Evolutionary conservation across 257 asterid species (phyloP).

Genomic region (Rauvolfia tetraphylla): DNA sequence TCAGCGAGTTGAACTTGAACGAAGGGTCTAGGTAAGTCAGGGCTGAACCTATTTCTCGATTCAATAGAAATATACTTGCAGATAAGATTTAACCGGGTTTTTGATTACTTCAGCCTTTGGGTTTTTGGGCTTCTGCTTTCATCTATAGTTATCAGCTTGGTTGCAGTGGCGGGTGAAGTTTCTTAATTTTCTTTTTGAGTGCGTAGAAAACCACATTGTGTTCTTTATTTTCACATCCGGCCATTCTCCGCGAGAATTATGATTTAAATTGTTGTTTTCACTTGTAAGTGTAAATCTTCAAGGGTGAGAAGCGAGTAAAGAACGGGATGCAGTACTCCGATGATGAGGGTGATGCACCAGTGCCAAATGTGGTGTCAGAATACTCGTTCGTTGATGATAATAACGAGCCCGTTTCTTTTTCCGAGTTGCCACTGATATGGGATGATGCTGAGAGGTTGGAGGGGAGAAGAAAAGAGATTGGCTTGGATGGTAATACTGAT

Average conservation of each 20-base stretch:
- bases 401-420: slow-evolving; percentile 51
- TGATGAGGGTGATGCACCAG: slow-evolving; percentile 51
- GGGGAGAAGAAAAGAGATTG: slow-evolving; percentile 33
- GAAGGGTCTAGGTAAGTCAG: too few species aligned
- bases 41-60: too few species aligned
- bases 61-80: too few species aligned
- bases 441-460: slow-evolving; percentile 24
- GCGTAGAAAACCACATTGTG: neutral
- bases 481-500: slow-evolving; percentile 58
- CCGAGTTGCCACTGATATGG: slow-evolving; percentile 55
- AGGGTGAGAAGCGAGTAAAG: neutral
- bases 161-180: neutral
- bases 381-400: slow-evolving; percentile 44
- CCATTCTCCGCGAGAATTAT: too few species aligned
- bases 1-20: too few species aligned
- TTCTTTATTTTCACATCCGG: too few species aligned
- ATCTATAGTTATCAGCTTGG: neutral
- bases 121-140: neutral
- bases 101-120: neutral
- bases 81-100: neutral
- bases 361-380: slow-evolving; percentile 42
- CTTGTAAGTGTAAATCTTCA: neutral
- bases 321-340: slow-evolving; percentile 64
- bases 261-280: neutral
- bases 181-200: neutral